Conservation (phyloP, 2,329 filamentous ascomycete genomes). For the Cladosporium sp. region DNA sequence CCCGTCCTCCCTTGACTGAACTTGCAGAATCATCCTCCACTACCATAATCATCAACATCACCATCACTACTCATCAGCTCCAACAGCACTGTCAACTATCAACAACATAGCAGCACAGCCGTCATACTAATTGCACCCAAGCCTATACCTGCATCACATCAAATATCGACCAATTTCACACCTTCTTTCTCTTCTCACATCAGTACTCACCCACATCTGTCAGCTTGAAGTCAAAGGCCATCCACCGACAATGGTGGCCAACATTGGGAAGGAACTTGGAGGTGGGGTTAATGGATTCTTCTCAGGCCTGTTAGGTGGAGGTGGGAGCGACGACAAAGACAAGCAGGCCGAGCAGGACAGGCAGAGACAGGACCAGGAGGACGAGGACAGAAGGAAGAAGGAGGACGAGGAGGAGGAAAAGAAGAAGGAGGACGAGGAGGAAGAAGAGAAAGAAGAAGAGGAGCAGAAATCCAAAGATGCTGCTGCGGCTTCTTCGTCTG, state of each 20-base stretch:
- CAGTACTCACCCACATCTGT: neutral
- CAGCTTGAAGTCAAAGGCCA: neutral
- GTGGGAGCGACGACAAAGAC: neutral
- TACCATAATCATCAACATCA: neutral
- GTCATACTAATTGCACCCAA: neutral
- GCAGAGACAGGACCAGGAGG: neutral
- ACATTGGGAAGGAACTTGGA: too few relatives aligned
- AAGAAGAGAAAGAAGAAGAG: neutral
- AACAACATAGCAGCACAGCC: neutral
- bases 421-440: neutral
- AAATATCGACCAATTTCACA: neutral
- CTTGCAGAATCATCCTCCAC: neutral
- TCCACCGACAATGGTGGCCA: too few relatives aligned
- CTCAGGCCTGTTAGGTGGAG: neutral
- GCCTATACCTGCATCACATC: neutral
- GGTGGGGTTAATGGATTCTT: rapidly evolving
- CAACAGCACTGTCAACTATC: neutral
- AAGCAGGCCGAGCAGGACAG: neutral
- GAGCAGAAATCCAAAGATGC: slow-evolving; percentile 1
- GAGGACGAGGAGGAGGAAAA: neutral
- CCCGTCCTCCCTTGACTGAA: neutral
- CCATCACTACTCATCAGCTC: too few relatives aligned
- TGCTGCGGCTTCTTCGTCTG: neutral
- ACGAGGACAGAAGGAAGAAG: neutral
- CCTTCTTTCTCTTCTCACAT: neutral